Evolutionary conservation across 257 asterid genomes (phyloP), one percentile per base, ranked within the genome.

Genomic region (Fraxinus excelsior): DNA sequence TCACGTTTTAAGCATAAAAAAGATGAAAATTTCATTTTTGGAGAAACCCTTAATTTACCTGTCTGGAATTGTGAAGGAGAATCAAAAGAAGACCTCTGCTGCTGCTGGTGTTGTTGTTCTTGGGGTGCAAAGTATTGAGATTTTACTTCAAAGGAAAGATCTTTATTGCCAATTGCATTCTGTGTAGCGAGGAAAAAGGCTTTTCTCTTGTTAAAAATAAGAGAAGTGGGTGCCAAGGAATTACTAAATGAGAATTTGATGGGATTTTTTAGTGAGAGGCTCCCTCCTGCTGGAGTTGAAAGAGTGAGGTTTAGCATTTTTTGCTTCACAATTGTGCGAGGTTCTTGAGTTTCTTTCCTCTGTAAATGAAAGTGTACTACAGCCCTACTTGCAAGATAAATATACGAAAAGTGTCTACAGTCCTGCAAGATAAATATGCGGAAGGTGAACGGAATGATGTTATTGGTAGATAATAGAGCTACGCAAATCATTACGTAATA

Each of bases 71-170:
- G 75, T 37, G 71, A 26, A 76, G 89, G 64, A 49, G 88, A 77
- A 60, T 76, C 89, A 31, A n/a, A 64, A 42, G 92, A 74, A 73
- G 90, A 81, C 86, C 67, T 86, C 71, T 77, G 88, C 37, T 86
- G 91, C 78, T 84, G 84, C 3, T 58, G 29, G 0, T 82, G 74
- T 28, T 73, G 86, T n/a, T 80, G 89, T 67, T 89, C 90, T 76
- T 90, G 91, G 60, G 96, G 87, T 38, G 87, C 86, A 75, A 76
- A 44, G 81, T 85, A 83, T 68, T 89, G 96, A 77, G 89, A 86
- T 84, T 83, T 86, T 28, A 87, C 86, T 65, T 8, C 70, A 32
- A 85, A 76, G 2, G 93, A 64, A 19, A 58, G 5, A 31, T 62
- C 81, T 71, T 71, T 83, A 25, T 31, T 49, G 76, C 23, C 78